Conservation (phyloP, 257 asterid genomes). For the Nicotiana sylvestris region DNA sequence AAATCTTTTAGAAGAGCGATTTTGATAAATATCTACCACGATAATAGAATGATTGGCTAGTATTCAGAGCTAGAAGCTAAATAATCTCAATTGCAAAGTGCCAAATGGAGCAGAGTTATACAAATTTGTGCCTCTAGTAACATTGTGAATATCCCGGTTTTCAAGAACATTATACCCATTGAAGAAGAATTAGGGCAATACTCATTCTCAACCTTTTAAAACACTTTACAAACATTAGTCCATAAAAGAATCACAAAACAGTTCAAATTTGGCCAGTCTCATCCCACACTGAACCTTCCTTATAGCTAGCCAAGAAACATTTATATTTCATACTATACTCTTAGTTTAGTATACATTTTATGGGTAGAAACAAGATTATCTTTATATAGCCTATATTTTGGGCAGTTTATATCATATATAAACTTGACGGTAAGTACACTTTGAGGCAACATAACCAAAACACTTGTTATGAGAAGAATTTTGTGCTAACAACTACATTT, state of each 20-base stretch:
- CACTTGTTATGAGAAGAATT: too few relatives aligned
- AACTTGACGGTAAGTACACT: too few relatives aligned
- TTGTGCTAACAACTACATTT: background rate
- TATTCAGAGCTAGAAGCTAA: background rate
- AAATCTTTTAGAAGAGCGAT: background rate
- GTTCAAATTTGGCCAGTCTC: background rate
- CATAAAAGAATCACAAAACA: background rate
- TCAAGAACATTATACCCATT: background rate
- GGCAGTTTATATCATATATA: background rate
- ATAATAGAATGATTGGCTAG: background rate
- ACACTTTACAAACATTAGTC: background rate
- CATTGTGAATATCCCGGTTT: background rate
- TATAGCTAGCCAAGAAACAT: background rate
- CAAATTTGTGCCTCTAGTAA: background rate
- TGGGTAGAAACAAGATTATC: background rate
- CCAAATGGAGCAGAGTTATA: background rate
- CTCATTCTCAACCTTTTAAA: conserved; percentile 3
- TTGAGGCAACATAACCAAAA: too few relatives aligned
- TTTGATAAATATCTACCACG: background rate
- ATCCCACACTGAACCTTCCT: background rate
- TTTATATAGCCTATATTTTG: background rate
- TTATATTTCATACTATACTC: background rate
- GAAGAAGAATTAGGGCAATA: background rate
- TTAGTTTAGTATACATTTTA: background rate
- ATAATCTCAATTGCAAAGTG: background rate